phyloP scores from a whole-genome alignment of 768 basidiomycete species.

The Leccinum imitatum region DNA sequence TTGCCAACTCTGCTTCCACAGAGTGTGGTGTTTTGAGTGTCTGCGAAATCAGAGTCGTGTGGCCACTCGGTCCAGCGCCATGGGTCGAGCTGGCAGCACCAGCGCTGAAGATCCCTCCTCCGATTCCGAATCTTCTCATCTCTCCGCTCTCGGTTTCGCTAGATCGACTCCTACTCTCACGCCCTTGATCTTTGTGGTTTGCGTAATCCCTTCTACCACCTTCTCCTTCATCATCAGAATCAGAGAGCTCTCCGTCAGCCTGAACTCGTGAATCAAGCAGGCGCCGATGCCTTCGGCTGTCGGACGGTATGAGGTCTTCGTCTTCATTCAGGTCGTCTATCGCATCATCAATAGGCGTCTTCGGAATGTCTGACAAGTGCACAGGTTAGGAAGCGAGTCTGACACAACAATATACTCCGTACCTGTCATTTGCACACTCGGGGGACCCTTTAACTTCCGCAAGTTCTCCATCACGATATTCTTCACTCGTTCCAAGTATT shows the following conservation, averaged over 20 bases:
- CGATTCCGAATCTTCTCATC: slow-evolving; percentile 60
- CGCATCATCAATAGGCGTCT: slow-evolving; percentile 79
- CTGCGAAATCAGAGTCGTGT: slow-evolving; percentile 45
- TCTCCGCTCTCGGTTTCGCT: slow-evolving; percentile 44
- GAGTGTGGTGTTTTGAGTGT: slow-evolving; percentile 24
- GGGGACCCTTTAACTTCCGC: slow-evolving; percentile 81
- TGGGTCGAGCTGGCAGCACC: slow-evolving; percentile 55
- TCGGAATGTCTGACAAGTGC: slow-evolving; percentile 67
- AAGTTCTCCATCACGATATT: slow-evolving; percentile 91
- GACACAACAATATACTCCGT: slow-evolving; percentile 16
- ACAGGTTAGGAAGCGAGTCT: background rate
- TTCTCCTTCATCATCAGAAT: slow-evolving; percentile 97
- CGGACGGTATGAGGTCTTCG: slow-evolving; percentile 76
- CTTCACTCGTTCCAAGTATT: slow-evolving; percentile 92
- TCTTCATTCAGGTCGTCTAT: slow-evolving; percentile 80
- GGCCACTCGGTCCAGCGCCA: slow-evolving; percentile 75
- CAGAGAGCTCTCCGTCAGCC: slow-evolving; percentile 86
- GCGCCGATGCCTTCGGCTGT: slow-evolving; percentile 73
- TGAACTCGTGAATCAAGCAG: slow-evolving; percentile 81
- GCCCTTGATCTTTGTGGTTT: slow-evolving; percentile 53
- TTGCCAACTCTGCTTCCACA: slow-evolving; percentile 36
- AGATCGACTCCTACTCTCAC: slow-evolving; percentile 39
- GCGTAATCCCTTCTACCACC: slow-evolving; percentile 76
- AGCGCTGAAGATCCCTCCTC: slow-evolving; percentile 70
- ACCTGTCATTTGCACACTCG: slow-evolving; percentile 92